Evolutionary conservation across 495 filamentous ascomycete species (phyloP).

Genomic region (Umbilicaria muhlenbergii): DNA sequence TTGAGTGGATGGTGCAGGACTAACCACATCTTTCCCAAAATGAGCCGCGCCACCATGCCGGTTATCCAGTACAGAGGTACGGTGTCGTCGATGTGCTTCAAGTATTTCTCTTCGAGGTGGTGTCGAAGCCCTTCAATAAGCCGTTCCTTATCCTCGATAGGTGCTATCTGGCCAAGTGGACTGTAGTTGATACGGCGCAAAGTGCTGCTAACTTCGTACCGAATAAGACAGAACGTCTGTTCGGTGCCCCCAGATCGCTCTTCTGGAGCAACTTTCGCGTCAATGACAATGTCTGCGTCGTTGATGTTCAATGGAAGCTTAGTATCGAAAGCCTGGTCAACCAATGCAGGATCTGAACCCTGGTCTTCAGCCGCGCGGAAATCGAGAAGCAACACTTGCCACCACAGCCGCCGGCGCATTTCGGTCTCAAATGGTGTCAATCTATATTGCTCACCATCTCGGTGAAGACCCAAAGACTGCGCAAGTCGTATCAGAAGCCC

Average conservation of each 20-base stretch:
- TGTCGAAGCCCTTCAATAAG: slow-evolving; percentile 28
- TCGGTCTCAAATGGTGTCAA: slow-evolving; percentile 54
- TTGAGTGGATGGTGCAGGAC: slow-evolving; percentile 21
- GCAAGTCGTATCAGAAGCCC: slow-evolving; percentile 33
- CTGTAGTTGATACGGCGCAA: slow-evolving; percentile 19
- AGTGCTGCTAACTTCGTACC: slow-evolving; percentile 26
- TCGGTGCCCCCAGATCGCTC: slow-evolving; percentile 49
- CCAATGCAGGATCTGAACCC: slow-evolving; percentile 53
- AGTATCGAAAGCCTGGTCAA: slow-evolving; percentile 53
- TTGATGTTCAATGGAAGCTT: slow-evolving; percentile 59
- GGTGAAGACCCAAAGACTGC: slow-evolving; percentile 23
- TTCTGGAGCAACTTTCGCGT: slow-evolving; percentile 37
- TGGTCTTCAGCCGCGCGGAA: slow-evolving; percentile 57
- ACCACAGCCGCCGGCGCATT: slow-evolving; percentile 54
- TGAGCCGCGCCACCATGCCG: slow-evolving; percentile 24
- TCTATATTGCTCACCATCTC: slow-evolving; percentile 44
- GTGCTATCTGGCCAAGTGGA: slow-evolving; percentile 10
- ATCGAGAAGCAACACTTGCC: slow-evolving; percentile 53
- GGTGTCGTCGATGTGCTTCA: slow-evolving; percentile 22
- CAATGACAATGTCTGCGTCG: slow-evolving; percentile 53
- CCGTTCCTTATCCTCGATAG: slow-evolving; percentile 27
- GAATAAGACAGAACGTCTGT: slow-evolving; percentile 61
- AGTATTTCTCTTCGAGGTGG: slow-evolving; percentile 25
- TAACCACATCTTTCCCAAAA: slow-evolving; percentile 21
- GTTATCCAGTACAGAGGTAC: slow-evolving; percentile 28